These are phyloP conservation scores for Caryocar brasiliense DNA, from an alignment of 441 rosid genomes.

Conservation along the genomic window DNA sequence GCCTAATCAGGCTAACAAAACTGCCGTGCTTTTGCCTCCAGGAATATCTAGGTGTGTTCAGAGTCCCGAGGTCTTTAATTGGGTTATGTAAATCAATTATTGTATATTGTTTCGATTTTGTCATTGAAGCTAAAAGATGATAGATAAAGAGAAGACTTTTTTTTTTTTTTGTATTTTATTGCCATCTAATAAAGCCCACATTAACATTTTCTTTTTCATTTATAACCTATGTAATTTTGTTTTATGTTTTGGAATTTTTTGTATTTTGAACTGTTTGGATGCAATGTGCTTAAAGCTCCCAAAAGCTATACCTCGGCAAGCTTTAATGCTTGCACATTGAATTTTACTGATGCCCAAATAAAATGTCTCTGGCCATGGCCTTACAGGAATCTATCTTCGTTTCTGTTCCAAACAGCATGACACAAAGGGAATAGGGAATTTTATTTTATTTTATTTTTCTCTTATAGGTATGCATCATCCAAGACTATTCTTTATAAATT, in stretches of 20 bases:
- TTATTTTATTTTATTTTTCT: conserved; percentile 7
- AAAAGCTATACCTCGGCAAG: no score
- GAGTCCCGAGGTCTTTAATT: conserved; percentile 71
- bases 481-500: background rate
- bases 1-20: conserved; percentile 56
- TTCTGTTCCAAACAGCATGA: background rate
- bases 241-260: background rate
- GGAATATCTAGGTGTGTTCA: conserved; percentile 98
- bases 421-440: conserved; percentile 3
- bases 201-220: background rate
- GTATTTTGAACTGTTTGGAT: background rate
- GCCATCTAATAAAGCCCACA: conserved; percentile 9
- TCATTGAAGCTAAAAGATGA: conserved; percentile 15
- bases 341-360: conserved; percentile 3
- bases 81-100: conserved; percentile 44
- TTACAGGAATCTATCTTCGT: conserved; percentile 1
- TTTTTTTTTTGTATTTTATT: conserved; percentile 8
- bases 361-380: conserved; percentile 6
- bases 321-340: background rate
- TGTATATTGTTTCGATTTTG: conserved; percentile 34
- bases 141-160: conserved; percentile 4
- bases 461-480: conserved; percentile 3
- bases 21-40: conserved; percentile 75
- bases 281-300: background rate
- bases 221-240: no score